A percentile compares a stretch with the other conserved stretches of the same genome.
Evolutionary conservation across 2,329 filamentous ascomycete genomes (phyloP).

Genomic region (Periconia digitata): DNA sequence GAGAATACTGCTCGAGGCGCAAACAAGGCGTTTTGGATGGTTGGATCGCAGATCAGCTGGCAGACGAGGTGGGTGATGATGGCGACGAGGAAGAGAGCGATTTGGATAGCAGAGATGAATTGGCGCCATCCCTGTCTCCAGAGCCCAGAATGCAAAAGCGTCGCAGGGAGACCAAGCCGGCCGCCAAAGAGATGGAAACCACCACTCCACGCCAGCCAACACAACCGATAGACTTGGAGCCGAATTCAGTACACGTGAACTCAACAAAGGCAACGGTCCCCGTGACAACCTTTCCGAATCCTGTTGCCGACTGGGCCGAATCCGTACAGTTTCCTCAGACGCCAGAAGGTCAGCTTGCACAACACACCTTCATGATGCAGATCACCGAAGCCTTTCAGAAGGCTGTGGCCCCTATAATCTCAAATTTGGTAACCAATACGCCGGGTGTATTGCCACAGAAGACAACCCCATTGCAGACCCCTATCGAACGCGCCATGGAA

Average conservation of each 20-base stretch:
- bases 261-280: slow-evolving; percentile 3
- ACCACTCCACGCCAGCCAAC: not conserved
- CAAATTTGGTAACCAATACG: slow-evolving; percentile 14
- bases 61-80: slow-evolving; percentile 36
- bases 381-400: slow-evolving; percentile 29
- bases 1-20: slow-evolving; percentile 20
- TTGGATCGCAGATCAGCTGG: slow-evolving; percentile 27
- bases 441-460: slow-evolving; percentile 8
- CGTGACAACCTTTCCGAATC: slow-evolving; percentile 16
- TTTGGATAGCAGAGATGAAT: slow-evolving; percentile 29
- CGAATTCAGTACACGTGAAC: not conserved
- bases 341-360: slow-evolving; percentile 30
- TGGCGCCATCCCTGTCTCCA: slow-evolving; percentile 26
- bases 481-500: slow-evolving; percentile 4
- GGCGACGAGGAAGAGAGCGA: slow-evolving; percentile 37
- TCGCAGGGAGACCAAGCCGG: slow-evolving; percentile 1
- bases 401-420: slow-evolving; percentile 25
- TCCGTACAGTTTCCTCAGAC: slow-evolving; percentile 32
- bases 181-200: not conserved
- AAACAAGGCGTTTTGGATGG: slow-evolving; percentile 23
- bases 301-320: slow-evolving; percentile 22
- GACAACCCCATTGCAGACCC: slow-evolving; percentile 6
- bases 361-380: slow-evolving; percentile 27
- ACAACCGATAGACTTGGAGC: not conserved
- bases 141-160: slow-evolving; percentile 3